Evolutionary conservation across 139 green algal genomes (phyloP), one percentile per base, ranked within the genome.

Genomic region (Diplosphaera chodatii): DNA sequence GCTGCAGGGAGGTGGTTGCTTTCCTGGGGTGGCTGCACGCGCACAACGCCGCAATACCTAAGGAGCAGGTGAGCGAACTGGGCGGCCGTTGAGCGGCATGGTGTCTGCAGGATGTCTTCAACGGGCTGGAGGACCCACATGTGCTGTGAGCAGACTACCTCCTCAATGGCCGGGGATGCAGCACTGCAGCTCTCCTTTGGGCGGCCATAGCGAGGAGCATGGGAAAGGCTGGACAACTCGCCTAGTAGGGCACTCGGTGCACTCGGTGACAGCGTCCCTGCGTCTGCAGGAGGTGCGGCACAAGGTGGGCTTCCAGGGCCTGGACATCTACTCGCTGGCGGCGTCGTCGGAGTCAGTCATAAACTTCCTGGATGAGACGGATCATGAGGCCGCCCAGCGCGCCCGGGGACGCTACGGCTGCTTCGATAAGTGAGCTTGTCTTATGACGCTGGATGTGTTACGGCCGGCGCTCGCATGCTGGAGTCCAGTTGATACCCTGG

Each of bases 251-350:
- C 37, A 48, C 10, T 10, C 37, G 48, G 13, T 59, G 13, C 8
- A 23, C 16, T 21, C 16, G 18, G 13, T 59, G 13, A 25, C 16
- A 21, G 13, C 25, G 48, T 59, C 13, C 48, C 18, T 59, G 16
- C 16, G 3, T n/a, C 37, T 20, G 16, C 48, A 59, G 48, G 18
- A 59, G 48, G 13, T 23, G 10, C 3, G 3, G 16, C 8, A 6
- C 28, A n/a, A 40, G 10, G 66, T 70, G 22, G 79, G 80, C 41
- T 78, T 88, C 55, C 83, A 85, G 28, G 84, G 84, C 71, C 75
- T 89, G 73, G 84, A 89, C 37, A 64, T 89, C 25, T 89, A 87
- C 74, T 82, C 72, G 30, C 67, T 85, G 29, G 74, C 83, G 69
- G 63, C 68, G 33, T 78, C 66, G 6, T 69, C 68, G 23, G 69